A percentile compares a stretch with the other conserved stretches of the same genome.
Evolutionary conservation across 2,329 filamentous ascomycete genomes (phyloP).

Genomic region (Aureobasidium sp.): DNA sequence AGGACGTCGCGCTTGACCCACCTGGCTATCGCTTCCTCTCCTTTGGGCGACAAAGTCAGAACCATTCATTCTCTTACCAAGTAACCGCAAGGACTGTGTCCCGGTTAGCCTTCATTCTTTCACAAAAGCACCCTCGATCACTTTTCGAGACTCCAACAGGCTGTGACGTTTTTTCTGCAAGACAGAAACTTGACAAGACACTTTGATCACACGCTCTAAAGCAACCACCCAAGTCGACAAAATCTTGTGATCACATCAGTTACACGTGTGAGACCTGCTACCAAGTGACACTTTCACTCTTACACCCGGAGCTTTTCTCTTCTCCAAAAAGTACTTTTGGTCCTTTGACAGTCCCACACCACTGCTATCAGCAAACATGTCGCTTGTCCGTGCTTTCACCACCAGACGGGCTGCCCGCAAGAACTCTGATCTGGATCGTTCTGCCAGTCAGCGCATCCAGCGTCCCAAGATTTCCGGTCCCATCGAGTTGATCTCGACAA

Average conservation of each 20-base stretch:
- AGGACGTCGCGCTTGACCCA: conserved; percentile 5
- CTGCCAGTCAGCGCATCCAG: conserved; percentile 41
- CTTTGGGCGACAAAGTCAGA: conserved; percentile 11
- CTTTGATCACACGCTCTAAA: conserved; percentile 7
- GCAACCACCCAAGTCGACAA: not conserved
- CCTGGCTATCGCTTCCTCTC: conserved; percentile 15
- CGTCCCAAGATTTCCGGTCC: conserved; percentile 79
- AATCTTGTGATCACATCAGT: conserved; percentile 8
- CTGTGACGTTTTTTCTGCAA: conserved; percentile 11
- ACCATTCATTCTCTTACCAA: conserved; percentile 9
- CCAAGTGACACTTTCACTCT: conserved; percentile 11
- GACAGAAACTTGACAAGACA: conserved; percentile 9
- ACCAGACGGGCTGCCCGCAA: conserved; percentile 46
- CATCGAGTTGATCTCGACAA: conserved; percentile 82
- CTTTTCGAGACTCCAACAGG: conserved; percentile 3
- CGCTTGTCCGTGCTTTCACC: conserved; percentile 65
- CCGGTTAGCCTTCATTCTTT: conserved; percentile 15
- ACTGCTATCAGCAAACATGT: conserved; percentile 35
- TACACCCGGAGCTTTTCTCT: conserved; percentile 3
- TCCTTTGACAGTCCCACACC: not conserved
- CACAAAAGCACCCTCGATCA: not conserved
- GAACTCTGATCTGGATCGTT: conserved; percentile 51
- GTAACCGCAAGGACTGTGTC: conserved; percentile 16
- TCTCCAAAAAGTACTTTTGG: not conserved
- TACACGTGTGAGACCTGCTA: conserved; percentile 13